These are phyloP conservation scores for Paramyrothecium sp. DNA, from an alignment of 2,329 filamentous ascomycete genomes.

Conservation along the genomic window DNA sequence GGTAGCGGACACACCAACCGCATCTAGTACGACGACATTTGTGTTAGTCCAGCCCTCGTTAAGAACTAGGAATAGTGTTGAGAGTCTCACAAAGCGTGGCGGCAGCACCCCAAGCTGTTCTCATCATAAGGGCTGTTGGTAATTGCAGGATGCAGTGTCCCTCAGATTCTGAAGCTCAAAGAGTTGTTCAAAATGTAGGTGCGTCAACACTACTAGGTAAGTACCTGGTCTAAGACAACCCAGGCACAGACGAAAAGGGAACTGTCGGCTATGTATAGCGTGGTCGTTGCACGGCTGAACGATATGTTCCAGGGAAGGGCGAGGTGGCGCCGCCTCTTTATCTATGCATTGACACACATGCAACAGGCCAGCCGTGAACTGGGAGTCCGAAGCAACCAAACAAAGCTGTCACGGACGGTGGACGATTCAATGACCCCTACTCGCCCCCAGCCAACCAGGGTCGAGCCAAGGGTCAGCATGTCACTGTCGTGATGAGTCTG, in stretches of 20 bases:
- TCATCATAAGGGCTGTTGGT: background rate
- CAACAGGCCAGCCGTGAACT: background rate
- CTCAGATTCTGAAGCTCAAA: no score
- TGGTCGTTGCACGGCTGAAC: background rate
- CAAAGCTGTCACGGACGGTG: background rate
- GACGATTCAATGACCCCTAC: background rate
- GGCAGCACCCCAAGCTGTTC: background rate
- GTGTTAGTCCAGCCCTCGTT: background rate
- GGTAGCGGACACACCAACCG: slow-evolving; percentile 16
- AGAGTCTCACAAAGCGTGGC: slow-evolving; percentile 14
- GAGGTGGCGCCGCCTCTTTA: background rate
- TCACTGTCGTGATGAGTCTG: background rate
- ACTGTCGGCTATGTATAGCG: no score
- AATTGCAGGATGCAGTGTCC: background rate
- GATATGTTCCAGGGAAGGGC: background rate
- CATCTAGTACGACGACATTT: slow-evolving; percentile 15
- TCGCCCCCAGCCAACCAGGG: background rate
- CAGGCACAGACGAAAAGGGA: background rate
- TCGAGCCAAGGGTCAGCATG: background rate
- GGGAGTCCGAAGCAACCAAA: background rate
- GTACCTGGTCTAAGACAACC: background rate
- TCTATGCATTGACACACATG: background rate
- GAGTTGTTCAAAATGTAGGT: no score
- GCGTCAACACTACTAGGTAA: no score
- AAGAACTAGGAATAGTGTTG: background rate